These are phyloP conservation scores for Alternaria brassicicola DNA, from an alignment of 2,329 filamentous ascomycete species.

Conservation along the genomic window DNA sequence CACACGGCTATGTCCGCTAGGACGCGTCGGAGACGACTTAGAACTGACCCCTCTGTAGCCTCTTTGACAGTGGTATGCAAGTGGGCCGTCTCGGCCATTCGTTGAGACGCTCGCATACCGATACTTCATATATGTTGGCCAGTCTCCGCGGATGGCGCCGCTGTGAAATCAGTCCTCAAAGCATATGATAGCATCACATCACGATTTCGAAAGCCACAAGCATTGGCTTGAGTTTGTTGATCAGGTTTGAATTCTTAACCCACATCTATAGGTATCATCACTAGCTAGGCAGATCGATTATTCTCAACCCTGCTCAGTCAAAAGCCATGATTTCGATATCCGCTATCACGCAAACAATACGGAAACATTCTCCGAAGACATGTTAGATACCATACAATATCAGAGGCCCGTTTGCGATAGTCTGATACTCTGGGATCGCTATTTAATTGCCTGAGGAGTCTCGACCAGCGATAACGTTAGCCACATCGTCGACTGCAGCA, in stretches of 20 bases:
- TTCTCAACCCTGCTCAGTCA: not conserved
- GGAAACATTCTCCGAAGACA: not conserved
- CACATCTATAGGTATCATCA: not conserved
- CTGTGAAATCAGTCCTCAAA: not conserved
- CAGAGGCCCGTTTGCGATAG: not conserved
- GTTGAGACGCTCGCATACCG: not conserved
- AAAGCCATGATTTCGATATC: not conserved
- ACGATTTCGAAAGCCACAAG: not conserved
- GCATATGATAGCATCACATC: not conserved
- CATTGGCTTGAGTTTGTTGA: not conserved
- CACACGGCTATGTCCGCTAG: not conserved
- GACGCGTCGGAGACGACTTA: not conserved
- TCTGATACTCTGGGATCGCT: not conserved
- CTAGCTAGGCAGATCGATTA: not conserved
- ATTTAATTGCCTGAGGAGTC: not conserved
- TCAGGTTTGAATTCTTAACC: not conserved
- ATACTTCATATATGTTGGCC: not conserved
- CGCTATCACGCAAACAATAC: not conserved
- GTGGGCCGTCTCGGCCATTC: not conserved
- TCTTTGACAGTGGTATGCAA: not conserved
- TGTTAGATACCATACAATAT: not conserved
- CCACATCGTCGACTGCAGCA: not conserved
- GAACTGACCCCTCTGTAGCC: not conserved
- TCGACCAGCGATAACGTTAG: not conserved
- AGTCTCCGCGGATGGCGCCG: not conserved